Evolutionary conservation across 2,329 filamentous ascomycete genomes (phyloP).

Genomic region (Ophiostoma sp.): DNA sequence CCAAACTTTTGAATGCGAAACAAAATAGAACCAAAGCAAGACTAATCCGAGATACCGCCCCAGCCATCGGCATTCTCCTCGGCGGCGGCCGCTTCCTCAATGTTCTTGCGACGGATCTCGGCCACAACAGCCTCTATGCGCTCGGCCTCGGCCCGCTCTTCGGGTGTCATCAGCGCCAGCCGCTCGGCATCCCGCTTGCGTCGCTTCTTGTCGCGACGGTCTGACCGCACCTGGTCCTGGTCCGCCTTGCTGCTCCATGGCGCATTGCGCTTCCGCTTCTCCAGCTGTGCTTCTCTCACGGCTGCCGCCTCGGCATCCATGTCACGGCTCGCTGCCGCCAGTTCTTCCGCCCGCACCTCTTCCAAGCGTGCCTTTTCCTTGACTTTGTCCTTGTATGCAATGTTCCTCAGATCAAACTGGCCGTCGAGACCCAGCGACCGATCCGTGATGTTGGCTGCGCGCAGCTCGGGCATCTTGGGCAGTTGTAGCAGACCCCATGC

Average conservation of each 20-base stretch:
- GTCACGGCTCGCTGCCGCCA: constrained; percentile 39
- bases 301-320: constrained; percentile 36
- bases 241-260: constrained; percentile 70
- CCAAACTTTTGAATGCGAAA: background rate
- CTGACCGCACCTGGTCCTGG: constrained; percentile 54
- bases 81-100: constrained; percentile 30
- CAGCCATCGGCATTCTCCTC: constrained; percentile 16
- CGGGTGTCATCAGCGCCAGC: constrained; percentile 61
- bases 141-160: constrained; percentile 57
- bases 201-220: constrained; percentile 35
- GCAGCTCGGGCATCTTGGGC: constrained; percentile 89
- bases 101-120: constrained; percentile 56
- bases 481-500: constrained; percentile 83
- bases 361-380: constrained; percentile 60
- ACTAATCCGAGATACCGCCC: constrained; percentile 19
- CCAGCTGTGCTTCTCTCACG: constrained; percentile 28
- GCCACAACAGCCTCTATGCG: constrained; percentile 61
- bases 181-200: constrained; percentile 53
- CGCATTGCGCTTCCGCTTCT: constrained; percentile 56
- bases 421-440: constrained; percentile 55
- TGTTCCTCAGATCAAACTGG: constrained; percentile 61
- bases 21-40: background rate
- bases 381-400: constrained; percentile 65
- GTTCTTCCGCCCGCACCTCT: constrained; percentile 43
- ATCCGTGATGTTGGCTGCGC: constrained; percentile 63